phyloP scores from a whole-genome alignment of 2,329 filamentous ascomycete species.

The Septoria linicola region DNA sequence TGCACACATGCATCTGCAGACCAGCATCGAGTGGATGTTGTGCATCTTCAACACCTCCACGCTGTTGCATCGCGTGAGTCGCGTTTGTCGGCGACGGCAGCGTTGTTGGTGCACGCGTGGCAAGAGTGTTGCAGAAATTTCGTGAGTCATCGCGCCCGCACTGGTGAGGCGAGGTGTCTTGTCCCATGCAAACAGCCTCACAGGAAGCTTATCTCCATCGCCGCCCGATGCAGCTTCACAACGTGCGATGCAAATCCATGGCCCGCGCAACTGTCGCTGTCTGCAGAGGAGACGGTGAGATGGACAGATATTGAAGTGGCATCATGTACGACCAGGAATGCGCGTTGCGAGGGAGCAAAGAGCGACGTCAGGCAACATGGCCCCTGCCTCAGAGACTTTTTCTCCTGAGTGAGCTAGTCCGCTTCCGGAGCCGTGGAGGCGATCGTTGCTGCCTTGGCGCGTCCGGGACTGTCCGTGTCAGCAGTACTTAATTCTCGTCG shows the following conservation, averaged over 20 bases:
- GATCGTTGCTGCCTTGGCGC: constrained; percentile 2
- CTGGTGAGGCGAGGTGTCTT: constrained; percentile 4
- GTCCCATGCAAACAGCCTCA: constrained; percentile 1
- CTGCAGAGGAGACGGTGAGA: not conserved
- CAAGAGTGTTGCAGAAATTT: constrained; percentile 1
- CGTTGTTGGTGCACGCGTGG: not conserved
- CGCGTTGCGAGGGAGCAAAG: not conserved
- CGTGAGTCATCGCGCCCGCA: constrained; percentile 11
- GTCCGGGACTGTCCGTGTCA: not conserved
- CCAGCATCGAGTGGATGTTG: not conserved
- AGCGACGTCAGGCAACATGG: not conserved
- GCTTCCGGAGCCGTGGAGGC: not conserved
- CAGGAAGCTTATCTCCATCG: constrained; percentile 13
- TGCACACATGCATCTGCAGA: not conserved
- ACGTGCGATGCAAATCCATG: not conserved
- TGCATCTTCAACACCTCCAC: no score
- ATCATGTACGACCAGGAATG: not conserved
- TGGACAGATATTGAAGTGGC: not conserved
- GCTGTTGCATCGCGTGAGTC: not conserved
- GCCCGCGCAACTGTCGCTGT: not conserved
- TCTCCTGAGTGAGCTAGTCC: constrained; percentile 1
- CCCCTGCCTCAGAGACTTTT: constrained; percentile 8
- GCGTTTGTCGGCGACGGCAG: not conserved
- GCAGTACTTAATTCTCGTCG: constrained; percentile 2
- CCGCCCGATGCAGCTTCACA: constrained; percentile 4